phyloP scores from a whole-genome alignment of 768 basidiomycete genomes.

The Collybiopsis luxurians region DNA sequence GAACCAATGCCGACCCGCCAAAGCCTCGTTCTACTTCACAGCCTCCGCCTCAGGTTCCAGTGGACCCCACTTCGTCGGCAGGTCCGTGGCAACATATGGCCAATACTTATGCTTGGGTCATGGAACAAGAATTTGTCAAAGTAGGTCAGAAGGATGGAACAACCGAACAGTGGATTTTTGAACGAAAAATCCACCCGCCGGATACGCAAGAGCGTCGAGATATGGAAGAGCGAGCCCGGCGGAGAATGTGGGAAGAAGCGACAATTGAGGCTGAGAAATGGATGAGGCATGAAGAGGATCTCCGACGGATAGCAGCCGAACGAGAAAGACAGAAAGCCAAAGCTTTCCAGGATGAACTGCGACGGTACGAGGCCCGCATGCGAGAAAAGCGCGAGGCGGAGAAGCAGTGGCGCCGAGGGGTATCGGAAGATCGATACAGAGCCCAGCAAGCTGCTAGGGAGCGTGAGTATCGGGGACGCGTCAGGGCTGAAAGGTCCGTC shows the following conservation, averaged over 20 bases:
- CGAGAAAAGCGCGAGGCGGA: slow-evolving; percentile 43
- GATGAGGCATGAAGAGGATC: slow-evolving; percentile 50
- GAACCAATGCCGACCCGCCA: not conserved
- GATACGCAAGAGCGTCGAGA: slow-evolving; percentile 22
- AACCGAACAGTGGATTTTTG: slow-evolving; percentile 64
- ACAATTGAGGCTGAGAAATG: slow-evolving; percentile 48
- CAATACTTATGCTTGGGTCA: slow-evolving; percentile 46
- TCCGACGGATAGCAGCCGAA: slow-evolving; percentile 40
- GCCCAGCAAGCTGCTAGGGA: slow-evolving; percentile 36
- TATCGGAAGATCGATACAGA: slow-evolving; percentile 46
- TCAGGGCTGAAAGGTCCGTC: slow-evolving; percentile 37
- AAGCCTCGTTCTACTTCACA: slow-evolving; percentile 3
- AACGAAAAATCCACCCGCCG: slow-evolving; percentile 47
- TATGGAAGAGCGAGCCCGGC: slow-evolving; percentile 25
- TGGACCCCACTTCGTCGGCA: not conserved
- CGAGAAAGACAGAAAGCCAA: slow-evolving; percentile 44
- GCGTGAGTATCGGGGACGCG: slow-evolving; percentile 41
- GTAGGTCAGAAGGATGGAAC: slow-evolving; percentile 43
- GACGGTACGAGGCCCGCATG: slow-evolving; percentile 43
- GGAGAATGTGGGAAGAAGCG: slow-evolving; percentile 51
- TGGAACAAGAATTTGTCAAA: slow-evolving; percentile 48
- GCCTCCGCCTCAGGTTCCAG: not conserved
- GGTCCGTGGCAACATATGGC: slow-evolving; percentile 41
- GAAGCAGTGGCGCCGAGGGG: slow-evolving; percentile 25
- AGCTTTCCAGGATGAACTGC: slow-evolving; percentile 49